Evolutionary conservation across 768 basidiomycete species (phyloP).

Genomic region (Russula ochroleuca): DNA sequence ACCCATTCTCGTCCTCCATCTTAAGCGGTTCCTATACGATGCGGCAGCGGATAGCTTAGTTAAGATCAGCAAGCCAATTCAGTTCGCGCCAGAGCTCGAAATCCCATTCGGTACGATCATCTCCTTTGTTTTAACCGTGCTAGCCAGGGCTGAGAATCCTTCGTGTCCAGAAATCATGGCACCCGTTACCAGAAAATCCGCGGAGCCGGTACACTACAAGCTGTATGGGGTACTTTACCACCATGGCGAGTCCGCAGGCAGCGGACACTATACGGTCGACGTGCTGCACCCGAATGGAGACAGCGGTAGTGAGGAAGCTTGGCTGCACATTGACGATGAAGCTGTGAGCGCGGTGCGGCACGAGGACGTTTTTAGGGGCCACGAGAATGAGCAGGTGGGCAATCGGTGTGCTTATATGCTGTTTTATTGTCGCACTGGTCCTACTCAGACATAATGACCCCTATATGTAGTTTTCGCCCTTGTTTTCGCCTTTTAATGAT

Average conservation of each 20-base stretch:
- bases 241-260: not conserved
- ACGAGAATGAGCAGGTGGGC: slow-evolving; percentile 37
- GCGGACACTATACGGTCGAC: slow-evolving; percentile 4
- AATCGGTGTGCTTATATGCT: slow-evolving; percentile 57
- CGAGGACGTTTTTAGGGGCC: slow-evolving; percentile 66
- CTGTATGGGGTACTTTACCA: not conserved
- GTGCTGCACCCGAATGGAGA: slow-evolving; percentile 71
- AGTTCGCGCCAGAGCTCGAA: slow-evolving; percentile 40
- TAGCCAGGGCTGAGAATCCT: not conserved
- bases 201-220: not conserved
- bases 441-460: too few species aligned
- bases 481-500: too few species aligned
- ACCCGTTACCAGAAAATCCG: not conserved
- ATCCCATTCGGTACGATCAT: slow-evolving; percentile 56
- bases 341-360: slow-evolving; percentile 66
- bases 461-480: too few species aligned
- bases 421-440: too few species aligned
- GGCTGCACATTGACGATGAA: slow-evolving; percentile 76
- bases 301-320: slow-evolving; percentile 28
- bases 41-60: too few species aligned
- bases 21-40: too few species aligned
- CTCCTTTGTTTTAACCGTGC: not conserved
- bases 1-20: slow-evolving; percentile 63
- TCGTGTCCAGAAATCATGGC: slow-evolving; percentile 12
- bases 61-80: too few species aligned